Percentiles rank a stretch among this genome's conserved stretches.
Evolutionary conservation across 208 protist genomes (phyloP).

Genomic region (Wallacemonas sp.): DNA sequence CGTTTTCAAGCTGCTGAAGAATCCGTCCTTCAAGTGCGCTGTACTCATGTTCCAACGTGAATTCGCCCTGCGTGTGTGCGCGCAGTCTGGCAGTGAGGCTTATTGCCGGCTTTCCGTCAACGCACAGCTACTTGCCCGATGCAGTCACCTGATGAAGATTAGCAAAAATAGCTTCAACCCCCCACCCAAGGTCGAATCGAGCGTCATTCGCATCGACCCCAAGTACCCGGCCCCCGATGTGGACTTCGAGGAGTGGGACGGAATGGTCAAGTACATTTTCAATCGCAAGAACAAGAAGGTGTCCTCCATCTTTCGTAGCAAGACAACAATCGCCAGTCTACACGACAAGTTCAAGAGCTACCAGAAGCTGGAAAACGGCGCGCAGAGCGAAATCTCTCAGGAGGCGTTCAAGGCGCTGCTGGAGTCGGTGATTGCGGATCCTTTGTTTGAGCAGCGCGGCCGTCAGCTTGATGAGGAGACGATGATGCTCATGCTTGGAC

Average conservation of each 20-base stretch:
- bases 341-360: constrained; percentile 87
- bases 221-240: constrained; percentile 96
- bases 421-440: constrained; percentile 64
- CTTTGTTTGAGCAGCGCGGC: constrained; percentile 74
- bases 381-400: constrained; percentile 17
- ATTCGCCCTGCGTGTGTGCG: constrained; percentile 98
- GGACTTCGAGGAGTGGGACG: constrained; percentile 99
- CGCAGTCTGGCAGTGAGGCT: constrained; percentile 96
- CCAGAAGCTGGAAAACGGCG: constrained; percentile 74
- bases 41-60: constrained; percentile 99
- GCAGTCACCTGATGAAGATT: constrained; percentile 99
- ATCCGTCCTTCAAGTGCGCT: constrained; percentile 94
- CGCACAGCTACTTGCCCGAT: constrained; percentile 97
- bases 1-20: constrained; percentile 98
- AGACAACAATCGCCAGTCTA: constrained; percentile 63
- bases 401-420: constrained; percentile 74
- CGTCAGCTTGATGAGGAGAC: constrained; percentile 75
- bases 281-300: constrained; percentile 99
- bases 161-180: constrained; percentile 99
- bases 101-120: constrained; percentile 99
- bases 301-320: constrained; percentile 95
- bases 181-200: constrained; percentile 99
- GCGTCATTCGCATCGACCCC: constrained; percentile 98
- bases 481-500: constrained; percentile 76
- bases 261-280: constrained; percentile 98